Base-by-base conservation (phyloP, 2,329 filamentous ascomycete genomes). In the Microcyclospora tardicrescens region DNA sequence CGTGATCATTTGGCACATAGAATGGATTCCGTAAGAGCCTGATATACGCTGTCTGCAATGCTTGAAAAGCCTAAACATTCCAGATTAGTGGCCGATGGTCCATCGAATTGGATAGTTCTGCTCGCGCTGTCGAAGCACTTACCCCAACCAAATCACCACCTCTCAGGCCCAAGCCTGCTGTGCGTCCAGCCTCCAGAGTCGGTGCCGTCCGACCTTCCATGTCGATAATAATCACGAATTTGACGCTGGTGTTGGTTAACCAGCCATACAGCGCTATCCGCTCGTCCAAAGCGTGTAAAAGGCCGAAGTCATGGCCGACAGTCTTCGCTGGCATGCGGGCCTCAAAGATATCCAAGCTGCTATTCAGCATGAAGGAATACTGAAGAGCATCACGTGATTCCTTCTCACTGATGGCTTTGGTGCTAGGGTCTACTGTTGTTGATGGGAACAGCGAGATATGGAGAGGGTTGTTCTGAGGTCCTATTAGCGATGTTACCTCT, bases 181-280 rank as follows among this genome's bases (percentile, higher is more conserved):
- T 48, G 36, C 50, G 53, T 4, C 46, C 53, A 10, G 49, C 48
- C 19, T 53, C 50, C 15, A 51, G 60, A 32, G 52, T 54, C 19
- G 51, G 43, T 6, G 68, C 62, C 36, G 72, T 65, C 15, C 81
- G 69, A 1, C 86, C 87, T 49, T 86, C 77, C 74, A 93, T 85
- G 63, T 98, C 89, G 24, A 96, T 81, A 3, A 95, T 76, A 45
- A 86, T 80, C 28, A 96, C 78, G 55, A 98, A 79, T 58, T 89
- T 87, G 46, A 94, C 77, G 31, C 86, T 86, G 16, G 91, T 96
- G 62, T 94, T 96, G 40, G 91, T 95, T 62, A 96, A 75, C 77
- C 84, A 95, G 53, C 91, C 91, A 66, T 96, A 98, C 49, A 86
- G 82, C 28, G 87, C 86, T 34, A 96, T 72, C 16, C 87, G 76